Conservation (phyloP, 73 alveolate genomes). For the Uronychia setigera region DNA sequence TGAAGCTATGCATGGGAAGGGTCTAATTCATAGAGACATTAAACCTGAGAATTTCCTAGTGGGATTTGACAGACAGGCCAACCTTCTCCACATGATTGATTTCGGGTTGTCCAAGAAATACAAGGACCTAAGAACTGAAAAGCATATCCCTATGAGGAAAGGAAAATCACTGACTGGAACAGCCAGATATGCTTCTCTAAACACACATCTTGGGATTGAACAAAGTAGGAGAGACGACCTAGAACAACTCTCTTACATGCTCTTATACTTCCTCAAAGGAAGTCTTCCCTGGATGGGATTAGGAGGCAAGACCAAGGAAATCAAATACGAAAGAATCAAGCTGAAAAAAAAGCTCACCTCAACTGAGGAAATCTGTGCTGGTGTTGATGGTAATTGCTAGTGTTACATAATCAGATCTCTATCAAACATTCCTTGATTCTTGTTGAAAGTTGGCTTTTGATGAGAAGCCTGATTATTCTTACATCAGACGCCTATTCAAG, state of each 20-base stretch:
- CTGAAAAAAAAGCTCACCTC: constrained; percentile 73
- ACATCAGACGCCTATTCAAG: constrained; percentile 72
- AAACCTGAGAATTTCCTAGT: constrained; percentile 88
- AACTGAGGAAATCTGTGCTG: constrained; percentile 68
- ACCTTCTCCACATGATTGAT: constrained; percentile 69
- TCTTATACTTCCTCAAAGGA: constrained; percentile 44
- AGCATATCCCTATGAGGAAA: constrained; percentile 79
- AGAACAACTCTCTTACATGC: constrained; percentile 43
- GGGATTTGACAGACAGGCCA: constrained; percentile 66
- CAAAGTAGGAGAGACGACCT: constrained; percentile 68
- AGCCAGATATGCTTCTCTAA: constrained; percentile 80
- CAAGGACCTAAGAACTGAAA: constrained; percentile 66
- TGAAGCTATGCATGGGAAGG: constrained; percentile 77
- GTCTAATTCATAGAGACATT: constrained; percentile 80
- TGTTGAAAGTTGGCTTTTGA: constrained; percentile 3
- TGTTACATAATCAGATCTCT: constrained; percentile 37
- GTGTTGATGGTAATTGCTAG: constrained; percentile 40
- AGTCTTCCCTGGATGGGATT: constrained; percentile 68
- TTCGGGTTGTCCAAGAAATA: constrained; percentile 85
- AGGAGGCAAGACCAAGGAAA: constrained; percentile 66
- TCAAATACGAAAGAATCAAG: constrained; percentile 71
- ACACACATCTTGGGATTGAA: constrained; percentile 84
- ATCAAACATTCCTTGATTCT: background rate
- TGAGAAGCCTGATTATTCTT: constrained; percentile 86
- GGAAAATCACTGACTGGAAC: constrained; percentile 85